Evolutionary conservation across 352 stramenopile species (phyloP), one percentile per base, ranked within the genome.

Genomic region (Globisporangium splendens): DNA sequence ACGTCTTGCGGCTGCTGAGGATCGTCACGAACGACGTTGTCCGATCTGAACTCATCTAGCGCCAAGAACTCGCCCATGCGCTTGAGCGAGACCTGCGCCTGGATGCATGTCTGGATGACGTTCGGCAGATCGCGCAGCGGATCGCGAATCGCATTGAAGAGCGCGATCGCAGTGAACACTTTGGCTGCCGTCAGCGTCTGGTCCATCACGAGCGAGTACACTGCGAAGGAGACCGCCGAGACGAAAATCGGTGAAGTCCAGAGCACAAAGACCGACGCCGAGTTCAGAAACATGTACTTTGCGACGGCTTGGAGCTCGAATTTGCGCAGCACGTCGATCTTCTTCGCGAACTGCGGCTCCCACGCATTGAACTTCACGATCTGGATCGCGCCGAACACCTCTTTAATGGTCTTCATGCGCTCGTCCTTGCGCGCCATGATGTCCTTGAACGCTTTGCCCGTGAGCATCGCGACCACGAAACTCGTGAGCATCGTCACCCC

Each of bases 281-380:
- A 72, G 17, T 72, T 63, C 10, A 74, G 64, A 47, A 86, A 88
- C 5, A 75, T 72, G 39, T 91, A 77, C 22, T 69, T 79, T 4
- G 41, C 41, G 12, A 95, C 60, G 0, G 74, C 71, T 18, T 77
- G 56, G 28, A 95, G 49, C 59, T 96, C 88, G 13, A 72, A 63
- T 8, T 73, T 55, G 20, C 88, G 74, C 6, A 85, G 48, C 38
- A 61, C 28, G 22, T 56, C 38, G 18, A 97, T 79, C 61, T 90
- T 77, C n/a, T 71, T 74, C 14, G 69, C 62, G 68, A 95, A 93
- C 1, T 87, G 74, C 14, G 47, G 14, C 55, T 97, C 90, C 83
- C 86, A 96, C 8, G 83, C 83, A 72, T 98, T 97, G 1, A 98
- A 66, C 63, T 99, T 99, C 60, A 99, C 91, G 44, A 98, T 79